Evolutionary conservation across 2,329 filamentous ascomycete species (phyloP), one percentile per base, ranked within the genome.

Genomic region (Colletotrichum tropicale): DNA sequence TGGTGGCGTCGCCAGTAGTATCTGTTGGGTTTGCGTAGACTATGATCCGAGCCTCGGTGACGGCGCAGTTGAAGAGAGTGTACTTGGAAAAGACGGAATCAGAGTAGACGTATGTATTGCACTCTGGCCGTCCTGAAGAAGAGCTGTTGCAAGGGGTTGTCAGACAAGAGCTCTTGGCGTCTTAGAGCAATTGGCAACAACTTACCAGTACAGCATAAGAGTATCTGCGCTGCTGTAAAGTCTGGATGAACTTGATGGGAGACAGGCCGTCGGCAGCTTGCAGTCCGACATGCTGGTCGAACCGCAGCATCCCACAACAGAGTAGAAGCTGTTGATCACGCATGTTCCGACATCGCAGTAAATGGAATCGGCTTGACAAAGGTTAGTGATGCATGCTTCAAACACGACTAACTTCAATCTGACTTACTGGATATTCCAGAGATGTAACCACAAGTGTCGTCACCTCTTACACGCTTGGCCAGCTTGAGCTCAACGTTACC

Each of bases 361-460:
- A 3, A 85, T 71, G 2, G 83, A 79, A 15, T 66, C 43, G 18
- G 73, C 75, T 77, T 61, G 9, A 8, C 15, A 18, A 9, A 18
- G 32, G 21, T 76, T 13, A 75, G 61, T 30, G 58, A 52, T 56
- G 3, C 48, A 79, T 64, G 2, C 3, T 18, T 1, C 21, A 28
- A 38, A 21, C 9, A 24, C 18, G 15, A 16, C 24, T 10, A 12
- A 24, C 5, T 7, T 6, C 9, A 15, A 13, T 12, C 24, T 16
- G 13, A 77, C 81, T 76, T 52, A 80, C 81, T 80, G 7, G 60
- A 48, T 26, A 77, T 74, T 34, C 82, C 82, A 60, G 75, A 77
- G 36, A 84, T 77, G 58, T 83, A 84, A 55, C 75, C 83, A 71
- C 83, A 84, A 0, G 83, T 84, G 55, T 83, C 81, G 56, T 81